Evolutionary conservation across 495 filamentous ascomycete genomes (phyloP).

Genomic region (Terfezia boudieri): DNA sequence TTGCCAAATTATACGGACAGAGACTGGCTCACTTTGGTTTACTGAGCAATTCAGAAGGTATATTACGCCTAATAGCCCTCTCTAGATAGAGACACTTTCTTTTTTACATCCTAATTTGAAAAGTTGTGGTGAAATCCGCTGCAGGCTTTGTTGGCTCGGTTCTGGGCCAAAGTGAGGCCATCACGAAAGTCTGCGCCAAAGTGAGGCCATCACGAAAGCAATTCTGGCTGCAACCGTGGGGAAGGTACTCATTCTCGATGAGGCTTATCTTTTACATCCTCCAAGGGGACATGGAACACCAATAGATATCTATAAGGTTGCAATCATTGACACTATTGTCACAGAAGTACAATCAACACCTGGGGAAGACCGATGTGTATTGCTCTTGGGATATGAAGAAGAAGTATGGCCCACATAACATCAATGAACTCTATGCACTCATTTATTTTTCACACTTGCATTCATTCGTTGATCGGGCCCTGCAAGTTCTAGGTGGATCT

Average conservation of each 20-base stretch:
- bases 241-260: conserved; percentile 58
- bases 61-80: too few relatives aligned
- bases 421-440: too few relatives aligned
- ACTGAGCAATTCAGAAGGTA: conserved; percentile 40
- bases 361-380: conserved; percentile 58
- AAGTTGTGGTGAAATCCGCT: conserved; percentile 47
- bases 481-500: too few relatives aligned
- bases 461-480: too few relatives aligned
- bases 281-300: not conserved
- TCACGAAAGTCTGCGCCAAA: too few relatives aligned
- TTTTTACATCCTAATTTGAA: too few relatives aligned
- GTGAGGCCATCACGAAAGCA: conserved; percentile 47
- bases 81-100: too few relatives aligned
- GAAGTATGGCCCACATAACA: too few relatives aligned
- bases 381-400: conserved; percentile 58
- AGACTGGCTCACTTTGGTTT: conserved; percentile 39
- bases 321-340: conserved; percentile 59
- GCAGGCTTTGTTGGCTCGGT: conserved; percentile 44
- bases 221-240: conserved; percentile 43
- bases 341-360: conserved; percentile 57
- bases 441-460: too few relatives aligned
- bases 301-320: conserved; percentile 42
- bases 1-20: conserved; percentile 48
- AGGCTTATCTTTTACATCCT: conserved; percentile 37
- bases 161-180: conserved; percentile 37